A percentile compares a stretch with the other conserved stretches of the same genome.
Conservation (phyloP, 495 filamentous ascomycete species). For the Neurospora sp. region DNA sequence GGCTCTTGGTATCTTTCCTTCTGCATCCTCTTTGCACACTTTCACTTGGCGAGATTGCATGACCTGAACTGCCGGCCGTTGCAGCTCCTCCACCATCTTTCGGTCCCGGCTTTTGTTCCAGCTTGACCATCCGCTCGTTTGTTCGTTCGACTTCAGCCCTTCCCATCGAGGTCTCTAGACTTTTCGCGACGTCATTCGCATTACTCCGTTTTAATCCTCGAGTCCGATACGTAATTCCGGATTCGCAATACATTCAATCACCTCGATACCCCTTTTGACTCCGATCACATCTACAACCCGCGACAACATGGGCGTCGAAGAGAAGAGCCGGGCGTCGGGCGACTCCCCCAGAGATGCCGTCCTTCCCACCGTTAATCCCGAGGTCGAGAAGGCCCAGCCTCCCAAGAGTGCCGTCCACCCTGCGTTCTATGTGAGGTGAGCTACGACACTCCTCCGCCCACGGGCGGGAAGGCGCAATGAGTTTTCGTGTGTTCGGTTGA, state of each 20-base stretch:
- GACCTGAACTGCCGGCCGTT: background rate
- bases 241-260: background rate
- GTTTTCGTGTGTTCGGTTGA: background rate
- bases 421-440: constrained; percentile 81
- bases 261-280: background rate
- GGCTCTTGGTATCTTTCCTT: background rate
- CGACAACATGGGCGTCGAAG: constrained; percentile 42
- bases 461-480: background rate
- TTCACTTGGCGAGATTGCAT: background rate
- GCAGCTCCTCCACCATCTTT: background rate
- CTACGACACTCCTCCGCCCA: constrained; percentile 10
- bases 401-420: constrained; percentile 61
- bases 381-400: constrained; percentile 54
- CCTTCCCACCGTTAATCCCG: constrained; percentile 69
- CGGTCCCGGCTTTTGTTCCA: background rate
- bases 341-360: constrained; percentile 56
- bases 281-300: background rate
- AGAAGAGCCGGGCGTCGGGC: constrained; percentile 72
- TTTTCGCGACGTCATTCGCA: constrained; percentile 7
- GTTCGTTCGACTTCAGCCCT: constrained; percentile 4
- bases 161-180: constrained; percentile 1
- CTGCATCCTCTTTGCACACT: background rate
- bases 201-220: background rate
- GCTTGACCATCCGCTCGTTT: constrained; percentile 28
- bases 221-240: background rate